These are phyloP conservation scores for Scleroderma bovista DNA, from an alignment of 768 basidiomycete species.

Conservation along the genomic window DNA sequence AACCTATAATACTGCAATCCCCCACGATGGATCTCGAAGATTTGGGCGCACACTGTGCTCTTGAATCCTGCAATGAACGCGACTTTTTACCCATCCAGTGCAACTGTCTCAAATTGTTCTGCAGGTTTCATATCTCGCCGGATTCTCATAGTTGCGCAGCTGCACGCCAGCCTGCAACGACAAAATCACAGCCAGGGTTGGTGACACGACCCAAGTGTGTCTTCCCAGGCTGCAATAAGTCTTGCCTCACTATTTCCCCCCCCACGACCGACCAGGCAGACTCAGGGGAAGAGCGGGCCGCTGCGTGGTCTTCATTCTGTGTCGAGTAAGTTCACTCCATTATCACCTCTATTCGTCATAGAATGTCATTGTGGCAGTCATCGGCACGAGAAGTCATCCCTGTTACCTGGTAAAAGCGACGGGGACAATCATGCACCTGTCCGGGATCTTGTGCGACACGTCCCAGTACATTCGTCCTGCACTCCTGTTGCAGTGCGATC, in stretches of 20 bases:
- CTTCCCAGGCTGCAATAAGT: slow-evolving; percentile 46
- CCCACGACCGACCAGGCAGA: slow-evolving; percentile 7
- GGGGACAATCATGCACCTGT: slow-evolving; percentile 30
- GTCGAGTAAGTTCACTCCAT: slow-evolving; percentile 41
- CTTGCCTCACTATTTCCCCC: slow-evolving; percentile 41
- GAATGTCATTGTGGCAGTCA: slow-evolving; percentile 45
- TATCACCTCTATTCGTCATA: slow-evolving; percentile 7
- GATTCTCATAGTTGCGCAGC: slow-evolving; percentile 54
- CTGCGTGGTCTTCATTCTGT: slow-evolving; percentile 51
- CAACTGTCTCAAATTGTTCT: slow-evolving; percentile 53
- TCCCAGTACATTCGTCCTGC: slow-evolving; percentile 42
- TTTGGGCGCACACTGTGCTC: slow-evolving; percentile 64
- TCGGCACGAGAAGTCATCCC: slow-evolving; percentile 58
- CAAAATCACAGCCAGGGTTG: slow-evolving; percentile 6
- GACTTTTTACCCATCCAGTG: slow-evolving; percentile 81
- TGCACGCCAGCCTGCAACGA: not conserved
- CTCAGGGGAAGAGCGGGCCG: slow-evolving; percentile 4
- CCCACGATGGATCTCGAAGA: slow-evolving; percentile 45
- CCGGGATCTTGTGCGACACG: slow-evolving; percentile 48
- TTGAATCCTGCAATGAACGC: slow-evolving; percentile 49
- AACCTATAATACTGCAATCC: not conserved
- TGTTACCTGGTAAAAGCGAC: slow-evolving; percentile 34
- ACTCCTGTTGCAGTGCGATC: slow-evolving; percentile 22
- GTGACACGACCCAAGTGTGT: slow-evolving; percentile 44
- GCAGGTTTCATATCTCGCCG: slow-evolving; percentile 54